phyloP scores from a whole-genome alignment of 139 green algal species.

The Medakamo hakoo region DNA sequence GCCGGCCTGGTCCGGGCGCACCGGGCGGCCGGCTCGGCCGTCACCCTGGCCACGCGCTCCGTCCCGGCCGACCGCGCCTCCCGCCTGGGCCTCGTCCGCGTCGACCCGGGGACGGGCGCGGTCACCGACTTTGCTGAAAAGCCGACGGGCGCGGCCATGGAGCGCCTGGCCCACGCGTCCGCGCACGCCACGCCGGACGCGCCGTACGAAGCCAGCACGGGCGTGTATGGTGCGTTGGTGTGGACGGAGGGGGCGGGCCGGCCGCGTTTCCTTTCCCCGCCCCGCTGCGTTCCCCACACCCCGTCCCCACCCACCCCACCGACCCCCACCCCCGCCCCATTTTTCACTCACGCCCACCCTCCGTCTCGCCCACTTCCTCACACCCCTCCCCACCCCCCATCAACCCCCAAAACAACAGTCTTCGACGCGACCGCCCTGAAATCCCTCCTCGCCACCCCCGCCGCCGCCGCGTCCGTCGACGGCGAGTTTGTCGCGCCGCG shows the following conservation, averaged over 20 bases:
- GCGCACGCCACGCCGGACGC: constrained; percentile 4
- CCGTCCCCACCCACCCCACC: no score
- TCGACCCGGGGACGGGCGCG: constrained; percentile 15
- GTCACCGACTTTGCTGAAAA: constrained; percentile 33
- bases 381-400: no score
- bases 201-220: constrained; percentile 56
- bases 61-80: constrained; percentile 12
- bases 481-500: no score
- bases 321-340: background rate
- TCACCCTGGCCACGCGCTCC: constrained; percentile 33
- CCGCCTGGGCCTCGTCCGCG: constrained; percentile 7
- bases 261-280: no score
- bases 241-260: no score
- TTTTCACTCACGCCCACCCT: no score
- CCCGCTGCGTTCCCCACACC: no score
- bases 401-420: no score
- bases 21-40: constrained; percentile 19
- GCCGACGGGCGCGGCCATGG: constrained; percentile 14
- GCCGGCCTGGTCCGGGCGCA: constrained; percentile 21
- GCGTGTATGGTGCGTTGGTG: no score
- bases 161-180: constrained; percentile 7
- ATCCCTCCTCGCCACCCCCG: background rate
- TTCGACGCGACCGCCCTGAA: background rate
- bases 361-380: no score
- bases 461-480: no score